Evolutionary conservation across 1,284 basidiomycete genomes (phyloP).

Genomic region (Papiliotrema terrestris): DNA sequence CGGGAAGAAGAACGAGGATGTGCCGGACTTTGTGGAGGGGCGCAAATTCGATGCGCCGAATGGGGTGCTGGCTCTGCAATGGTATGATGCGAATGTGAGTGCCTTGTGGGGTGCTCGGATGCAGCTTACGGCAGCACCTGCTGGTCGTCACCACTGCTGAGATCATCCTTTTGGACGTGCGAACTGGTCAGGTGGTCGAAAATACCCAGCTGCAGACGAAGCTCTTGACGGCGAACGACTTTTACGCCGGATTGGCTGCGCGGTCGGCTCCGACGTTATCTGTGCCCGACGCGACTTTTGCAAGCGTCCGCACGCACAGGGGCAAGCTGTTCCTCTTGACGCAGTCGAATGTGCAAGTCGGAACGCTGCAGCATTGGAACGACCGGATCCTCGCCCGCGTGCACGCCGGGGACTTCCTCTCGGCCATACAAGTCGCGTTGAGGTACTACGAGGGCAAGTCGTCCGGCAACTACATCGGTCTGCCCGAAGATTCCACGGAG

Average conservation of each 20-base stretch:
- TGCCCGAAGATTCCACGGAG: constrained; percentile 64
- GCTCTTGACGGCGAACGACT: constrained; percentile 40
- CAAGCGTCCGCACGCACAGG: constrained; percentile 77
- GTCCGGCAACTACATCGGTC: constrained; percentile 80
- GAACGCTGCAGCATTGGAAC: constrained; percentile 90
- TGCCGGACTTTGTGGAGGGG: constrained; percentile 44
- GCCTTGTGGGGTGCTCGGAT: not conserved
- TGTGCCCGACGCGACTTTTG: constrained; percentile 52
- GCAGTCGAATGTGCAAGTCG: constrained; percentile 64
- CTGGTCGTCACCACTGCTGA: constrained; percentile 56
- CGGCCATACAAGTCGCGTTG: constrained; percentile 80
- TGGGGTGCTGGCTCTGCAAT: constrained; percentile 49
- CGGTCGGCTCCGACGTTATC: not conserved
- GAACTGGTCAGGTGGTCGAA: constrained; percentile 44
- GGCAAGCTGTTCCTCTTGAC: constrained; percentile 82
- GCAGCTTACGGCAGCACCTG: constrained; percentile 58
- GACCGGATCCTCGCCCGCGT: constrained; percentile 84
- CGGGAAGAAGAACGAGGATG: constrained; percentile 11
- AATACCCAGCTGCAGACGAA: constrained; percentile 36
- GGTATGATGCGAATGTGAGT: constrained; percentile 52
- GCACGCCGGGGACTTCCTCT: constrained; percentile 79
- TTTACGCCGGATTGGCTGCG: constrained; percentile 15
- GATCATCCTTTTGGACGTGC: constrained; percentile 69
- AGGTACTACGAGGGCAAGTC: constrained; percentile 79
- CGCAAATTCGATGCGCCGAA: constrained; percentile 41